phyloP scores from a whole-genome alignment of 441 rosid genomes.

The Populus trichocarpa region DNA sequence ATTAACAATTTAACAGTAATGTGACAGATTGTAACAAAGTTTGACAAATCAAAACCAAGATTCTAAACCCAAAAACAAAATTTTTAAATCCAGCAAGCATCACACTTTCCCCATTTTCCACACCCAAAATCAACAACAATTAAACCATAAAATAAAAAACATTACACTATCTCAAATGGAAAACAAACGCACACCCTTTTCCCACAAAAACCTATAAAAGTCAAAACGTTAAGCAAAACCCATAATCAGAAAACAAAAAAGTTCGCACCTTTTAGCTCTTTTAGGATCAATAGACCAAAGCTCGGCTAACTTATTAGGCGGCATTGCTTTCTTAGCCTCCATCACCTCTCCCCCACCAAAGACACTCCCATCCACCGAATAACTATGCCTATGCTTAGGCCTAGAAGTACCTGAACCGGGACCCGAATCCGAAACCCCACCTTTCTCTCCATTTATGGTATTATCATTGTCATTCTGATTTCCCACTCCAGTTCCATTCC shows the following conservation, averaged over 20 bases:
- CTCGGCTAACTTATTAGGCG: conserved; percentile 81
- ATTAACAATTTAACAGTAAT: no score
- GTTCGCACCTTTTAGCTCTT: conserved; percentile 66
- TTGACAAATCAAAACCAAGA: neutral
- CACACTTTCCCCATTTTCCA: neutral
- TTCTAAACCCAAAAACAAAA: neutral
- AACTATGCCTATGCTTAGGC: conserved; percentile 58
- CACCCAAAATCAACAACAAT: neutral
- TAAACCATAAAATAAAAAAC: neutral
- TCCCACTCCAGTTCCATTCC: conserved; percentile 22
- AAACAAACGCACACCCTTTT: neutral
- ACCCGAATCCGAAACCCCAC: neutral
- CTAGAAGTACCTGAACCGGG: conserved; percentile 12
- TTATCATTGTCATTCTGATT: conserved; percentile 1
- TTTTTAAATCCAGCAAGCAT: neutral
- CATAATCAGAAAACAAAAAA: neutral
- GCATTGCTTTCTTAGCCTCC: conserved; percentile 84
- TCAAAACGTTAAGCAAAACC: neutral
- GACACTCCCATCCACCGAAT: conserved; percentile 55
- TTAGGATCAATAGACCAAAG: conserved; percentile 77
- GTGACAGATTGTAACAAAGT: neutral
- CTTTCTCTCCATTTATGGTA: neutral
- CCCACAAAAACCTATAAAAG: neutral
- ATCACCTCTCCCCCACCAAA: conserved; percentile 35
- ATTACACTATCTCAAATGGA: neutral